Evolutionary conservation across 2,329 filamentous ascomycete species (phyloP).

Genomic region (Penicillium sp.): DNA sequence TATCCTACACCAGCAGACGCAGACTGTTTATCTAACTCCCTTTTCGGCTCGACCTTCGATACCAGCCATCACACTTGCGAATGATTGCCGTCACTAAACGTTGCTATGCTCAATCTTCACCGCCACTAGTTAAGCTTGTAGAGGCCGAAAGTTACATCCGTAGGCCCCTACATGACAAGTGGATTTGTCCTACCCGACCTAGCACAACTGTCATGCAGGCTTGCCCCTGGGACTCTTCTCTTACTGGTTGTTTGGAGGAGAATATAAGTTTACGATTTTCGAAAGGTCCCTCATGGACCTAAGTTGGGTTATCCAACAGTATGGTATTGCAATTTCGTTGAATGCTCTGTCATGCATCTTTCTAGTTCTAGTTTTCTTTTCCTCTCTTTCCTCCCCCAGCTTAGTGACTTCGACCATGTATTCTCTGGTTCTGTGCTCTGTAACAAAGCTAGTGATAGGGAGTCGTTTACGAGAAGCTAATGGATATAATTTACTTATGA

Average conservation of each 20-base stretch:
- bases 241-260: not conserved
- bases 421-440: too few species aligned
- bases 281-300: not conserved
- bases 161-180: constrained; percentile 10
- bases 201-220: not conserved
- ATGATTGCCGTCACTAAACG: not conserved
- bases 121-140: constrained; percentile 4
- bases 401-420: too few species aligned
- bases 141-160: constrained; percentile 15
- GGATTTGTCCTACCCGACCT: constrained; percentile 8
- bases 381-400: too few species aligned
- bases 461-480: not conserved
- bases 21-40: not conserved
- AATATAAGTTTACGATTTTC: not conserved
- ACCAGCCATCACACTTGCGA: not conserved
- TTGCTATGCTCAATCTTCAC: not conserved
- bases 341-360: too few species aligned
- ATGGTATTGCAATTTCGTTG: constrained; percentile 8
- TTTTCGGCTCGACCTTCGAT: not conserved
- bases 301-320: not conserved
- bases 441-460: not conserved
- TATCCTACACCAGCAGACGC: not conserved
- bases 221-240: not conserved
- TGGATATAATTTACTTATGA: not conserved
- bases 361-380: too few species aligned